Evolutionary conservation across 2,329 filamentous ascomycete species (phyloP), one percentile per base, ranked within the genome.

Genomic region (Beauveria bassiana): DNA sequence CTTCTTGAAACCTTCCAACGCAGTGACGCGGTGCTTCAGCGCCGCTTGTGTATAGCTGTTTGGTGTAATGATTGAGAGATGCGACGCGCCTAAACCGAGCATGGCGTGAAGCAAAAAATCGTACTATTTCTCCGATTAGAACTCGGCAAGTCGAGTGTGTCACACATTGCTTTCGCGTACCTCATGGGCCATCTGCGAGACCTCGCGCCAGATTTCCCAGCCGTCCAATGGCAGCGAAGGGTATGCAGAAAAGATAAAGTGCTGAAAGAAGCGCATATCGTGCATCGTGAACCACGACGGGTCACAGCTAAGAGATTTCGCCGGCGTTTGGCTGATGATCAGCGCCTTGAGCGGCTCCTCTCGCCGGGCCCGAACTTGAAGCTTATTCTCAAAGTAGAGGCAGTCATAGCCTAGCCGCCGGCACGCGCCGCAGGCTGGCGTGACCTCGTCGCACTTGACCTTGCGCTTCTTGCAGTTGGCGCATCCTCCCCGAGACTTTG

Each of bases 241-340:
- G 58, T 77, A 77, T 2, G 79, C 79, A 8, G 74, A 69, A 5
- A 78, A 70, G 9, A 83, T 64, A 64, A 82, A 83, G 64, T 83
- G 80, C 57, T 81, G 78, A 65, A 82, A 82, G 68, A 81, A 80
- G 22, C 78, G 73, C 68, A 83, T 73, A 61, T 83, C 79, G 40
- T 77, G 69, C 18, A 73, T 66, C 40, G 71, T 72, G 63, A 79
- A 81, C 26, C 67, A 66, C 3, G 59, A 56, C 1, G 68, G 66
- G 2, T 67, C 65, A 18, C 67, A 63, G 42, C 66, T 63, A 10
- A 68, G 63, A 43, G 62, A 61, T 14, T 61, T 49, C n/a, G 55
- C 45, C 10, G 52, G 45, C 1, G 61, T 20, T 14, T 50, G 43
- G 14, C 26, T 28, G 8, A 52, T 22, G 10, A 61, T 34, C 40